A percentile compares a stretch with the other conserved stretches of the same genome.
Evolutionary conservation across 352 stramenopile genomes (phyloP).

Genomic region (Phytophthora cajani): DNA sequence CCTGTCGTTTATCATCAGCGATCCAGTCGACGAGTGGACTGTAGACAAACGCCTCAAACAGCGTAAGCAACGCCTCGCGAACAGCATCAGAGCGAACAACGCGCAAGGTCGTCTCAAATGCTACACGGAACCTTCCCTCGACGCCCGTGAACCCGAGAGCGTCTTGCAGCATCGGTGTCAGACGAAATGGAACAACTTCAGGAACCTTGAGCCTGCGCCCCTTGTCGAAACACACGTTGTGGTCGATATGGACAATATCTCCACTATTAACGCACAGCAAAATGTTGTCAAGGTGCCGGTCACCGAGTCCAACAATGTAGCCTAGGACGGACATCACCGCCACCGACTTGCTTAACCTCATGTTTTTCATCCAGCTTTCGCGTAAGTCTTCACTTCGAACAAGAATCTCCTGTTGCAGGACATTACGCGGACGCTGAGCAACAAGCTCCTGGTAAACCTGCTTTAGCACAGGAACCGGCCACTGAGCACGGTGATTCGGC

Average conservation of each 20-base stretch:
- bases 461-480: slow-evolving; percentile 65
- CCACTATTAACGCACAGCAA: slow-evolving; percentile 80
- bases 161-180: slow-evolving; percentile 86
- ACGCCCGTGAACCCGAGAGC: slow-evolving; percentile 78
- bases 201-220: slow-evolving; percentile 87
- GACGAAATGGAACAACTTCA: slow-evolving; percentile 91
- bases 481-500: slow-evolving; percentile 70
- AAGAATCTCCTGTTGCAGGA: slow-evolving; percentile 73
- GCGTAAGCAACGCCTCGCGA: slow-evolving; percentile 71
- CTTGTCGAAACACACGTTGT: slow-evolving; percentile 94
- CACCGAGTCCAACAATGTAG: slow-evolving; percentile 90
- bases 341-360: slow-evolving; percentile 70
- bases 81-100: slow-evolving; percentile 68
- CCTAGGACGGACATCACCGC: slow-evolving; percentile 90
- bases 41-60: slow-evolving; percentile 90
- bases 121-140: slow-evolving; percentile 73
- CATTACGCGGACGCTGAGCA: slow-evolving; percentile 62
- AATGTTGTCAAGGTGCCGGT: slow-evolving; percentile 94
- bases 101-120: slow-evolving; percentile 78
- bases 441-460: slow-evolving; percentile 78
- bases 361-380: slow-evolving; percentile 66
- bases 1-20: slow-evolving; percentile 45
- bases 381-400: slow-evolving; percentile 60
- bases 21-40: slow-evolving; percentile 86
- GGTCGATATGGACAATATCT: slow-evolving; percentile 93